Evolutionary conservation across 2,329 filamentous ascomycete genomes (phyloP), one percentile per base, ranked within the genome.

Genomic region (Aureobasidium sp.): DNA sequence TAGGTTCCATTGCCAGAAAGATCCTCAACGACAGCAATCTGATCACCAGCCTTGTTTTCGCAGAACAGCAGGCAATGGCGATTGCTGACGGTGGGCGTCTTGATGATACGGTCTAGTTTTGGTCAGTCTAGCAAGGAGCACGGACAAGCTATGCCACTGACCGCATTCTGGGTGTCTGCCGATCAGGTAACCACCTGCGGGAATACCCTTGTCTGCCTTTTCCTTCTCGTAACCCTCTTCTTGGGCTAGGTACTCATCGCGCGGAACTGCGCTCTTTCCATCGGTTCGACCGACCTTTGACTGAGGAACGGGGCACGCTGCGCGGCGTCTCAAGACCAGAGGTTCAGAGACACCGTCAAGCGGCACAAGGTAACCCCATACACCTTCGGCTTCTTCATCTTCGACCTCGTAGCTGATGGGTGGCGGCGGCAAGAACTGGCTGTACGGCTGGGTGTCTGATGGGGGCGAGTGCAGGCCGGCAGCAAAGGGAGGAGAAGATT

Each of bases 1-100:
- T 90, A 98, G 0, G 94, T 98, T 47, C 93, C 93, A 66, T 98
- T 98, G 65, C 84, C 93, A 6, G 93, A 98, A 17, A 97, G 73
- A 68, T 98, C 93, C 67, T 98, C 90, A 4, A 98, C 70, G 11
- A 97, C 79, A 7, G 89, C 91, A 37, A 82, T 70, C 1, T 74
- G 65, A 57, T 77, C 75, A 29, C 81, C 79, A 47, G 74, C 71
- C 58, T 75, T 78, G 59, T 78, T 81, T 64, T 84, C 79, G 45
- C 74, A 76, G 62, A 86, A 88, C 1, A 88, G 60, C 7, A 88
- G 71, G 58, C 84, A 88, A 68, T 90, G 87, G 3, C 90, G 80
- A 65, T 97, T 97, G 16, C 90, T 96, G 38, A 96, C 84, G 4
- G 88, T 88, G 1, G 83, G 84, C 47, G 87, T 84, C 54, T 86